phyloP scores from a whole-genome alignment of 2,329 filamentous ascomycete genomes.

The Diaporthe australafricana region DNA sequence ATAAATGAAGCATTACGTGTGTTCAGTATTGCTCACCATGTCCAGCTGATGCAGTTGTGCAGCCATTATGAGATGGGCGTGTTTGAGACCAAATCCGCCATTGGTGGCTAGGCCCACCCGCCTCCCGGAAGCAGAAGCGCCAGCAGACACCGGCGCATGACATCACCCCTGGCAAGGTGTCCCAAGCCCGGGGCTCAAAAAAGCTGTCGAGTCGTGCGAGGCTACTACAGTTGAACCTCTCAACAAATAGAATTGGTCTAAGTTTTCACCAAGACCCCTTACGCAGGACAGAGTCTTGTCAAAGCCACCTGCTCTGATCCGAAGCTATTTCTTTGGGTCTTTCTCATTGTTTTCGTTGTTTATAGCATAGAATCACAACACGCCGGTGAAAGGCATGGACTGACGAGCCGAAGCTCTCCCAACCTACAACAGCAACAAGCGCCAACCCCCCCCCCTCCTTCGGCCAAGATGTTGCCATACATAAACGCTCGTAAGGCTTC shows the following conservation, averaged over 20 bases:
- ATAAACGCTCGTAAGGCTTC: slow-evolving; percentile 47
- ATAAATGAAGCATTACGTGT: neutral
- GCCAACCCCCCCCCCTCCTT: too few species aligned
- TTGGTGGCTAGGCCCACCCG: neutral
- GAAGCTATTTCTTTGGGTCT: neutral
- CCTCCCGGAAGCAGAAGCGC: neutral
- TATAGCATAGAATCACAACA: neutral
- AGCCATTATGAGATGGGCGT: neutral
- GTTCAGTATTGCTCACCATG: neutral
- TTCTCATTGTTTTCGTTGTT: neutral
- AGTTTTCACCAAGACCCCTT: neutral
- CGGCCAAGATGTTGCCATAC: slow-evolving; percentile 47
- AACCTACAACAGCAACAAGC: neutral
- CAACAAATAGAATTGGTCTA: neutral
- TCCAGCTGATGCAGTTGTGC: slow-evolving; percentile 8
- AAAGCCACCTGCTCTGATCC: neutral
- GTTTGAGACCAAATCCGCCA: neutral
- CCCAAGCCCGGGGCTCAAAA: slow-evolving; percentile 17
- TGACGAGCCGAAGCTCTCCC: slow-evolving; percentile 10
- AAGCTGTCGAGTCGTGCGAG: slow-evolving; percentile 20
- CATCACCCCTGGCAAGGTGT: slow-evolving; percentile 16
- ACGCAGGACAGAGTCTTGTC: neutral
- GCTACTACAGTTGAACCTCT: neutral
- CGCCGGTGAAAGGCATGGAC: slow-evolving; percentile 30
- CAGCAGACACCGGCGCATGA: slow-evolving; percentile 23